A percentile compares a stretch with the other conserved stretches of the same genome.
phyloP scores from a whole-genome alignment of 116 monocot genomes.

The Papilionanthe hybrid region DNA sequence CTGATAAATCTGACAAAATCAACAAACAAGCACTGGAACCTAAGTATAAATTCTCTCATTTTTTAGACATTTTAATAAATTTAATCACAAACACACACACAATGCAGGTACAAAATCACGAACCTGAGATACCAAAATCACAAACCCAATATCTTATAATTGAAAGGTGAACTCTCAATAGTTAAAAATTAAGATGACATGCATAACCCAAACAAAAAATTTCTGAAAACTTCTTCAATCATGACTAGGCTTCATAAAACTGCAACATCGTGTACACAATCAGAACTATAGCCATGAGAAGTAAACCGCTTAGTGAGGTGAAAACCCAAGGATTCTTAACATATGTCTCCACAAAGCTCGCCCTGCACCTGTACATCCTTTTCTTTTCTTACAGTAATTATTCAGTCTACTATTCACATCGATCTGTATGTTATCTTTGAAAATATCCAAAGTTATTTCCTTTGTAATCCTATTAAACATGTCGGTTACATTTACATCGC shows the following conservation, averaged over 20 bases:
- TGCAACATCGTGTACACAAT: neutral
- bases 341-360: constrained; percentile 7
- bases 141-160: too few relatives aligned
- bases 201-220: too few relatives aligned
- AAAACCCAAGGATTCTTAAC: constrained; percentile 9
- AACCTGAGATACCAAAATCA: too few relatives aligned
- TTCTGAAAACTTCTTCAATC: too few relatives aligned
- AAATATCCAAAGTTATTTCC: neutral
- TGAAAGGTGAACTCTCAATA: too few relatives aligned
- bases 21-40: too few relatives aligned
- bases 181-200: too few relatives aligned
- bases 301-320: neutral
- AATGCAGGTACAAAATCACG: too few relatives aligned
- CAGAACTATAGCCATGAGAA: neutral
- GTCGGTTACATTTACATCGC: neutral
- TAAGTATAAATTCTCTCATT: too few relatives aligned
- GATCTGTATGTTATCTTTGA: neutral
- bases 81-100: too few relatives aligned
- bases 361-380: constrained; percentile 4
- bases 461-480: constrained; percentile 10
- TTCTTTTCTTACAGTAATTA: neutral
- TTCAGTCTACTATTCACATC: constrained; percentile 1
- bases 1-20: too few relatives aligned
- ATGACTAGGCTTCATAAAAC: neutral
- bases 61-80: too few relatives aligned